Percentiles rank a stretch among this genome's conserved stretches.
Conservation (phyloP, 1,284 basidiomycete species). For the Sanguinoderma infundibulare region DNA sequence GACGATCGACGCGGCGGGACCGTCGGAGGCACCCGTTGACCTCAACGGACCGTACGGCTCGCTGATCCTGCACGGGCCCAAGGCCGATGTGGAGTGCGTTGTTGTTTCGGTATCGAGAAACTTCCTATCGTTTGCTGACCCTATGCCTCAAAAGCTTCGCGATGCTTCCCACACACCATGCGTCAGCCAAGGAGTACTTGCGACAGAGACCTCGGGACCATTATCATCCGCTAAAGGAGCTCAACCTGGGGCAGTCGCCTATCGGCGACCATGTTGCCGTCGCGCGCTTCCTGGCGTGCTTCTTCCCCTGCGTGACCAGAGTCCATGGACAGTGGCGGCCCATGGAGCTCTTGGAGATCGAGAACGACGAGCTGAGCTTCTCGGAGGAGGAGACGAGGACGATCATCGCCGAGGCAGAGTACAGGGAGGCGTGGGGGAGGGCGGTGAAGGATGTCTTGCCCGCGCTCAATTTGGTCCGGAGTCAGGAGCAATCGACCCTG, state of each 20-base stretch:
- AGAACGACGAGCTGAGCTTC: not conserved
- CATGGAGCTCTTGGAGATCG: not conserved
- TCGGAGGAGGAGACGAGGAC: conserved; percentile 2
- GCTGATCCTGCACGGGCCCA: not conserved
- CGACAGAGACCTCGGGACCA: not conserved
- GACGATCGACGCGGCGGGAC: not conserved
- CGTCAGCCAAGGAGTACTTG: not conserved
- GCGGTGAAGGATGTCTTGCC: not conserved
- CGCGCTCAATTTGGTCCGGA: not conserved
- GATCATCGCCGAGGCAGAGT: conserved; percentile 1
- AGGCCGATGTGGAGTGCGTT: not conserved
- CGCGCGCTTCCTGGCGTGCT: conserved; percentile 7
- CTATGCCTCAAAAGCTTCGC: not conserved
- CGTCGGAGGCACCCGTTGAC: not conserved
- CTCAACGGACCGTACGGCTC: not conserved
- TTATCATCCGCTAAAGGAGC: not conserved
- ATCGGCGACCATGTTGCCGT: not conserved
- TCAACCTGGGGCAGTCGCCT: conserved; percentile 4
- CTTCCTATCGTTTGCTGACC: not conserved
- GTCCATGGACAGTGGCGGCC: not conserved
- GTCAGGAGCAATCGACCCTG: not conserved
- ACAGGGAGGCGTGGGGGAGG: not conserved
- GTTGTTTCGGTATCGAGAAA: not conserved
- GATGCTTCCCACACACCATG: not conserved
- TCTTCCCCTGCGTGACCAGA: not conserved